Evolutionary conservation across 2,329 filamentous ascomycete species (phyloP).

Genomic region (Alternaria consortialis): DNA sequence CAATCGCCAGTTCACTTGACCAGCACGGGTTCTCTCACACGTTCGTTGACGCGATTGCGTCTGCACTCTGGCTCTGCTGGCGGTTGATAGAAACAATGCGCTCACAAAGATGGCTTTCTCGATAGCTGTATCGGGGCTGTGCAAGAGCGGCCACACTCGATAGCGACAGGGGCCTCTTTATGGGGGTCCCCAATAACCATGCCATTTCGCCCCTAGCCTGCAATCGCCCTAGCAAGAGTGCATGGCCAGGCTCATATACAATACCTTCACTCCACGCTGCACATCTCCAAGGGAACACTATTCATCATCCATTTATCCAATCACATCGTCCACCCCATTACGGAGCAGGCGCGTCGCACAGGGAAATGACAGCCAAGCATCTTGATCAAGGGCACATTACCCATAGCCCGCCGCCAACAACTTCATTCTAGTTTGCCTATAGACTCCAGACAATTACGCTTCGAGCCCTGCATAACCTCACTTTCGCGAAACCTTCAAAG

Average conservation of each 20-base stretch:
- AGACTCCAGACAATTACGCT: constrained; percentile 1
- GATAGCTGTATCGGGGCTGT: constrained; percentile 25
- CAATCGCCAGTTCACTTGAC: constrained; percentile 21
- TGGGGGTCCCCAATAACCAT: constrained; percentile 17
- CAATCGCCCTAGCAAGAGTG: constrained; percentile 29
- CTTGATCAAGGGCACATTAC: constrained; percentile 7
- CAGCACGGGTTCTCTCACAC: constrained; percentile 11
- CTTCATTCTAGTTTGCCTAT: not conserved
- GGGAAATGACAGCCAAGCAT: constrained; percentile 22
- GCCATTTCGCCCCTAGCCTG: constrained; percentile 35
- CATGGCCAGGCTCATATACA: constrained; percentile 35
- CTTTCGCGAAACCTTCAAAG: constrained; percentile 16
- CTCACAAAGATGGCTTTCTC: constrained; percentile 5
- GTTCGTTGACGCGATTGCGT: constrained; percentile 15
- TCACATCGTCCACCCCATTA: constrained; percentile 12
- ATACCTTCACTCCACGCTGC: constrained; percentile 26
- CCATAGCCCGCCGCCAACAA: not conserved
- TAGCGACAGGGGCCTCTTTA: constrained; percentile 38
- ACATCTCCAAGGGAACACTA: constrained; percentile 22
- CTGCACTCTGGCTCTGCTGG: constrained; percentile 20
- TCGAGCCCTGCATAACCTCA: constrained; percentile 20
- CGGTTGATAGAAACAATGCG: constrained; percentile 15
- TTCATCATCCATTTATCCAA: constrained; percentile 21
- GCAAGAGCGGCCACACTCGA: constrained; percentile 25
- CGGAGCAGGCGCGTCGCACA: constrained; percentile 18